Percentiles rank a stretch among this genome's conserved stretches.
phyloP scores from a whole-genome alignment of 192 early-diverging fungal species.

The Radiomyces spectabilis region DNA sequence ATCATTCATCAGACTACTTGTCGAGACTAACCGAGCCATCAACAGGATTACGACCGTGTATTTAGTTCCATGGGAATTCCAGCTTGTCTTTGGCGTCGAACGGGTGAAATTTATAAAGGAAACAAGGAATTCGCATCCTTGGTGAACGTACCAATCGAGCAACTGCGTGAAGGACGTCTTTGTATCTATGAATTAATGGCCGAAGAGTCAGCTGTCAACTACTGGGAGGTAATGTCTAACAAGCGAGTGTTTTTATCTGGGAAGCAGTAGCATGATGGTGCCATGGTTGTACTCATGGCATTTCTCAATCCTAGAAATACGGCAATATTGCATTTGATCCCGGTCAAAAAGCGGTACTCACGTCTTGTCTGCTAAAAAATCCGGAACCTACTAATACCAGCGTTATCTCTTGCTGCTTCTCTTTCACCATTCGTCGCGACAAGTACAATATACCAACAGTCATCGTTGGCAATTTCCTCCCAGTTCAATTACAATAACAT shows the following conservation, averaged over 20 bases:
- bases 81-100: constrained; percentile 89
- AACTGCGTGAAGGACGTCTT: constrained; percentile 57
- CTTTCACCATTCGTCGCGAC: constrained; percentile 92
- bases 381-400: constrained; percentile 41
- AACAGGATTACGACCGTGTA: constrained; percentile 89
- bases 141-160: constrained; percentile 76
- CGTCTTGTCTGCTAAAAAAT: constrained; percentile 77
- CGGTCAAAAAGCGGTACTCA: constrained; percentile 92
- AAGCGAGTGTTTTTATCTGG: neutral
- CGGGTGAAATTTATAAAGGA: constrained; percentile 94
- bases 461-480: constrained; percentile 68
- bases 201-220: constrained; percentile 92
- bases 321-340: constrained; percentile 97
- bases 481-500: constrained; percentile 34
- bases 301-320: constrained; percentile 59
- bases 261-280: too few relatives aligned
- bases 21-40: too few relatives aligned
- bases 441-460: constrained; percentile 77
- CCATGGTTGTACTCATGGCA: neutral
- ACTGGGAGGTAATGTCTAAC: constrained; percentile 71
- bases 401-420: constrained; percentile 80
- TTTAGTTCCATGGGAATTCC: constrained; percentile 94
- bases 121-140: constrained; percentile 92
- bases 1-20: neutral
- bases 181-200: constrained; percentile 77